Percentiles rank a stretch among this genome's conserved stretches.
These are phyloP conservation scores for Nannizzia gypsea DNA, from an alignment of 2,329 filamentous ascomycete genomes.

Conservation along the genomic window DNA sequence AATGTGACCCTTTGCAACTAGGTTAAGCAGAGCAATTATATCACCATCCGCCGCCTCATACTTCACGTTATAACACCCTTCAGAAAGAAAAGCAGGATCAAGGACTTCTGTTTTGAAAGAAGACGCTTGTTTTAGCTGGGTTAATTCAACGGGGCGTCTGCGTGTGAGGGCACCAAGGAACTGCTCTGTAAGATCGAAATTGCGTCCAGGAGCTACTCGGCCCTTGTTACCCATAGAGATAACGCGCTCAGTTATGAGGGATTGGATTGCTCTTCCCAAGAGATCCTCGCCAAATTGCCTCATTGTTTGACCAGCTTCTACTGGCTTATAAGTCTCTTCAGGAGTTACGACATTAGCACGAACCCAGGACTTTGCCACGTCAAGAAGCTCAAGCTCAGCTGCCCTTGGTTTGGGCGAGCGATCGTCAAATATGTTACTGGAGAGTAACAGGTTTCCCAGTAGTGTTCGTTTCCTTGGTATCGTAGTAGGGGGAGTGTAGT, in stretches of 20 bases:
- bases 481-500: slow-evolving; percentile 22
- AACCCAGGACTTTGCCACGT: slow-evolving; percentile 37
- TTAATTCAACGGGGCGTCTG: slow-evolving; percentile 29
- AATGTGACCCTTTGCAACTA: slow-evolving; percentile 28
- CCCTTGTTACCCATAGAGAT: slow-evolving; percentile 31
- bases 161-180: slow-evolving; percentile 32
- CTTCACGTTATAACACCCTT: slow-evolving; percentile 23
- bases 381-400: slow-evolving; percentile 20
- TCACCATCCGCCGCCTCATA: slow-evolving; percentile 34
- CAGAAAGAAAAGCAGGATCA: slow-evolving; percentile 27
- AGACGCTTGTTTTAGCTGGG: slow-evolving; percentile 30
- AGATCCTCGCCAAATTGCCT: slow-evolving; percentile 23
- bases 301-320: slow-evolving; percentile 27
- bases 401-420: background rate
- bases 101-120: slow-evolving; percentile 33
- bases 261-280: slow-evolving; percentile 30
- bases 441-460: slow-evolving; percentile 27
- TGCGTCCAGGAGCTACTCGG: slow-evolving; percentile 31
- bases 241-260: slow-evolving; percentile 30
- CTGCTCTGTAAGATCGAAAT: slow-evolving; percentile 33
- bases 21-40: slow-evolving; percentile 33
- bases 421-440: slow-evolving; percentile 17
- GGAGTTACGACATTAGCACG: slow-evolving; percentile 37
- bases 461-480: slow-evolving; percentile 26
- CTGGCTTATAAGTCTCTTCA: slow-evolving; percentile 30